phyloP scores from a whole-genome alignment of 1,139 yeast species.

The Pichia inconspicua region DNA sequence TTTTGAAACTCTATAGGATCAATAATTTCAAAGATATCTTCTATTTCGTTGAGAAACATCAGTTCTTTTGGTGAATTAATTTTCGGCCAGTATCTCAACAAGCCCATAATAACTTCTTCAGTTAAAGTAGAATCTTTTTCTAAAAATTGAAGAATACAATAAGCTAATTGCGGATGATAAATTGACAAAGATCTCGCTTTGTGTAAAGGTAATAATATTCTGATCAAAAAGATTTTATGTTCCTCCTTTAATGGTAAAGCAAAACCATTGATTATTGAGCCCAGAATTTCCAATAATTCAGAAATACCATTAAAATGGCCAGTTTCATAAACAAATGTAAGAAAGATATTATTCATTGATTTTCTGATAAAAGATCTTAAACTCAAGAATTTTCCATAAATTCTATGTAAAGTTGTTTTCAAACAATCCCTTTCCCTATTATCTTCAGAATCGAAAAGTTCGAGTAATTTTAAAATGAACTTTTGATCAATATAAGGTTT shows the following conservation, averaged over 20 bases:
- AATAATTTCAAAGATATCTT: conserved; percentile 93
- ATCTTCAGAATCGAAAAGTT: conserved; percentile 92
- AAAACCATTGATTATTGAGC: conserved; percentile 94
- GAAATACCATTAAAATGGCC: conserved; percentile 95
- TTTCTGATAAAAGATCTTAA: conserved; percentile 87
- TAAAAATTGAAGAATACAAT: conserved; percentile 91
- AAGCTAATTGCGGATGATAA: conserved; percentile 94
- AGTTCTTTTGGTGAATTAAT: conserved; percentile 92
- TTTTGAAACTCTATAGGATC: conserved; percentile 89
- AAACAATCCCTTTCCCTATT: conserved; percentile 93
- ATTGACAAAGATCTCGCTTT: conserved; percentile 81
- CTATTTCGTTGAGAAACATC: conserved; percentile 90
- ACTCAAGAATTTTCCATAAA: conserved; percentile 89
- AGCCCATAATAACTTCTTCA: conserved; percentile 91
- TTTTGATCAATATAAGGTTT: conserved; percentile 90
- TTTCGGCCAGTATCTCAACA: conserved; percentile 95
- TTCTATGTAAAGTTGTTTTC: conserved; percentile 89
- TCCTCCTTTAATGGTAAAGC: conserved; percentile 96
- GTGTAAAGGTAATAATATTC: conserved; percentile 89
- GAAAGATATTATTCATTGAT: conserved; percentile 82
- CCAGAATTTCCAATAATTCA: conserved; percentile 87
- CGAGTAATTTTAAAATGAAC: conserved; percentile 72
- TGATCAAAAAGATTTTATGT: conserved; percentile 81
- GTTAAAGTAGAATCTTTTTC: conserved; percentile 90
- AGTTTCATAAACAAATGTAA: conserved; percentile 91